Evolutionary conservation across 1,284 basidiomycete genomes (phyloP), one percentile per base, ranked within the genome.

Genomic region (Cryptococcus amylolentus): DNA sequence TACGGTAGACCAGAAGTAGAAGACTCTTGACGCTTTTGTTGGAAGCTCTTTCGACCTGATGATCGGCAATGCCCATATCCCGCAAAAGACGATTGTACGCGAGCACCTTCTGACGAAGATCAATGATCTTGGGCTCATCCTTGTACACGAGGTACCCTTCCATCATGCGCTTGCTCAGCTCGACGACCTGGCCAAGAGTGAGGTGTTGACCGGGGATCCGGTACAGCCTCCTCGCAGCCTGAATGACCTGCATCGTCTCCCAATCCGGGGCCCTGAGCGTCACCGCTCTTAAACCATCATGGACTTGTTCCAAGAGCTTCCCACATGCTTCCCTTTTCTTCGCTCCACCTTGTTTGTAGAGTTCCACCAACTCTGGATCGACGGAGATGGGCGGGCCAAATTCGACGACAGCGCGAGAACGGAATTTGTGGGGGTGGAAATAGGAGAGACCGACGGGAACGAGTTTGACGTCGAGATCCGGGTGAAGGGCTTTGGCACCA

Each of bases 221-320:
- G 79, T 98, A 98, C 55, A 99, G 81, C 51, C 96, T 84, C 49
- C 96, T 85, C 23, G 89, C 92, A 14, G 96, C 96, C 83, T 99
- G 96, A 56, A 98, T 91, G 59, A 96, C 83, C 93, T 98, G 96
- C 55, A 99, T 82, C 1, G 96, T 98, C 67, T 99, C 96, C 76
- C 90, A 98, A 77, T 99, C 96, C 1, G 96, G 93, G 9, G 95
- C 92, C 54, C 94, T 83, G 45, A 98, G 84, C 0, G 96, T 99
- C 45, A 98, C 96, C 1, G 92, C 94, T 79, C 98, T 97, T 65
- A 99, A 80, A n/a, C 86, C 90, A 71, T 98, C 91, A 70, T 96
- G 97, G 57, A 97, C 88, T 56, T 96, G 80, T 67, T 97, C 89
- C 63, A 99, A 82, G 67, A 98, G 85, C 72, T 90, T 88, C 9